phyloP scores from a whole-genome alignment of 2,329 filamentous ascomycete genomes.

The Penicillium expansum region DNA sequence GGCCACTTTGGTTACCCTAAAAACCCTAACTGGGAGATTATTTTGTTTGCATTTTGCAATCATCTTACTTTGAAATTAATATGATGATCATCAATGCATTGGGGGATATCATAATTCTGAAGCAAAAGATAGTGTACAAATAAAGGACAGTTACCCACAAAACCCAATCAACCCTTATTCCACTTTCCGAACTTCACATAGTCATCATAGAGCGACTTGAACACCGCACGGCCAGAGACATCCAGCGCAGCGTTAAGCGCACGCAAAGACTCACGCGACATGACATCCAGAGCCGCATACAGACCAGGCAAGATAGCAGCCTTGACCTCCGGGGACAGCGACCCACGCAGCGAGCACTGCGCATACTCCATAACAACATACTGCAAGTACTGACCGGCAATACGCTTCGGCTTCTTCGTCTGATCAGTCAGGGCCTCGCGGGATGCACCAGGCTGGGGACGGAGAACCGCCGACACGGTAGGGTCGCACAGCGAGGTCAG shows the following conservation, averaged over 20 bases:
- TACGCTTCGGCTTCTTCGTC: constrained; percentile 57
- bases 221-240: constrained; percentile 51
- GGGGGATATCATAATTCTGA: constrained; percentile 27
- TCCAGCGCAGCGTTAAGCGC: constrained; percentile 53
- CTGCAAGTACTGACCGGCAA: constrained; percentile 57
- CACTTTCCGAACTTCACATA: constrained; percentile 49
- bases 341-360: constrained; percentile 50
- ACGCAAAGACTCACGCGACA: constrained; percentile 51
- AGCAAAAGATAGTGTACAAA: constrained; percentile 20
- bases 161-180: constrained; percentile 41
- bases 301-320: constrained; percentile 52
- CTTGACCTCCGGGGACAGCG: constrained; percentile 53
- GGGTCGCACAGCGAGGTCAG: constrained; percentile 62
- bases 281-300: constrained; percentile 54
- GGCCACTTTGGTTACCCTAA: background rate
- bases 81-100: constrained; percentile 24
- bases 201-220: constrained; percentile 54
- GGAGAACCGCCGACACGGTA: constrained; percentile 54
- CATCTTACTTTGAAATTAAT: background rate
- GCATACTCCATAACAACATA: constrained; percentile 59
- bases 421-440: constrained; percentile 55
- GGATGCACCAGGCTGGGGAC: constrained; percentile 33
- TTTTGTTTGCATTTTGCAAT: background rate
- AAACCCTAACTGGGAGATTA: background rate
- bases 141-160: constrained; percentile 5